Conservation (phyloP, 345 rosid species). For the Eucalyptus sp. region DNA sequence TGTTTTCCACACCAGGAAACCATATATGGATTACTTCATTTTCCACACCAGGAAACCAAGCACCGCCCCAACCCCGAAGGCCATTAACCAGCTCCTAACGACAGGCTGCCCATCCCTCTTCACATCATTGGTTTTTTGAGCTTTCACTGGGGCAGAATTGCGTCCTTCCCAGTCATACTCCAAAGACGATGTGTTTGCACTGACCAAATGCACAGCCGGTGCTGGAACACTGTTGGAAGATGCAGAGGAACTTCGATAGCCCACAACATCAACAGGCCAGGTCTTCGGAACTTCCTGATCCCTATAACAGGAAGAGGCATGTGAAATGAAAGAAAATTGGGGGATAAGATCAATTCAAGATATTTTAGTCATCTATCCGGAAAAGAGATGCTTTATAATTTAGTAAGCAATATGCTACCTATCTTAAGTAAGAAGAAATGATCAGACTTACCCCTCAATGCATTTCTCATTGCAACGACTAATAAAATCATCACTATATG, state of each 20-base stretch:
- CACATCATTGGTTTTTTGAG: neutral
- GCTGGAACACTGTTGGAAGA: neutral
- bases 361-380: neutral
- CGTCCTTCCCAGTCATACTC: fast-evolving
- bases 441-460: constrained; percentile 30
- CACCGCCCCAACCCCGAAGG: neutral
- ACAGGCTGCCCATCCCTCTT: neutral
- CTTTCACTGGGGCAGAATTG: too few relatives aligned
- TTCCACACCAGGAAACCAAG: neutral
- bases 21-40: too few relatives aligned
- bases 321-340: neutral
- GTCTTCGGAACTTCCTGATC: constrained; percentile 27
- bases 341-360: neutral
- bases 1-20: too few relatives aligned
- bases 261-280: constrained; percentile 22
- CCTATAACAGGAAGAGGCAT: constrained; percentile 1
- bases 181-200: neutral
- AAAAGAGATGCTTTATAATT: neutral
- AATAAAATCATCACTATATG: constrained; percentile 23
- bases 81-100: neutral
- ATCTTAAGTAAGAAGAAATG: neutral
- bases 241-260: neutral
- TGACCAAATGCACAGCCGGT: neutral
- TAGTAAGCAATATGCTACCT: neutral
- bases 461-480: constrained; percentile 25